Percentiles rank a stretch among this genome's conserved stretches.
These are phyloP conservation scores for Tolypocladium sp. DNA, from an alignment of 2,329 filamentous ascomycete species.

Conservation along the genomic window DNA sequence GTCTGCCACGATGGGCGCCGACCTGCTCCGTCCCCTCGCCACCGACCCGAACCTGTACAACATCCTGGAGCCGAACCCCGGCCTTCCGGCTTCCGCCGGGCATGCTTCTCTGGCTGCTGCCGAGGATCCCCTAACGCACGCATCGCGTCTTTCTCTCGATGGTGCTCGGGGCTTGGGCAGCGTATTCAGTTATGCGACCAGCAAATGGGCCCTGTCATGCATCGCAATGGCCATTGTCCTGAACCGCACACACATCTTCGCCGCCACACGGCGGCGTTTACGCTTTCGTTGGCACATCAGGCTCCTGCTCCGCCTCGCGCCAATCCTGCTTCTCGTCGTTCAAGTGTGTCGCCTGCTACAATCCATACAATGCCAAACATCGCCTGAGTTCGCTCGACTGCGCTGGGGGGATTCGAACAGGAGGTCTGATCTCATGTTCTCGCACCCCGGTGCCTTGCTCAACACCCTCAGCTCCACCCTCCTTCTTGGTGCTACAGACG, in stretches of 20 bases:
- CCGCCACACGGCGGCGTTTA: constrained; percentile 75
- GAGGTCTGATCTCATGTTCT: constrained; percentile 59
- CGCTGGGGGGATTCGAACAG: constrained; percentile 62
- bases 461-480: constrained; percentile 64
- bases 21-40: constrained; percentile 12
- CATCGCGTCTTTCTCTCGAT: constrained; percentile 45
- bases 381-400: constrained; percentile 57
- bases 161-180: constrained; percentile 65
- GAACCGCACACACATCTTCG: constrained; percentile 90
- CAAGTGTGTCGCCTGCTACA: constrained; percentile 67
- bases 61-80: constrained; percentile 16
- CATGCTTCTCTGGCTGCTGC: constrained; percentile 4
- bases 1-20: constrained; percentile 10
- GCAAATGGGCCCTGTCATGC: constrained; percentile 84
- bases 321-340: constrained; percentile 58
- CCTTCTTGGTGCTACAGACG: constrained; percentile 65
- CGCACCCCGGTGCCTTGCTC: constrained; percentile 58
- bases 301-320: constrained; percentile 58
- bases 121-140: constrained; percentile 9
- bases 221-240: constrained; percentile 79
- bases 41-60: constrained; percentile 16
- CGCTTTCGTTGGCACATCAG: constrained; percentile 65
- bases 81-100: not conserved
- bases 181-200: constrained; percentile 83
- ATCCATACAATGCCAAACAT: constrained; percentile 88